These are phyloP conservation scores for Parathielavia appendiculata DNA, from an alignment of 495 filamentous ascomycete genomes.

Conservation along the genomic window DNA sequence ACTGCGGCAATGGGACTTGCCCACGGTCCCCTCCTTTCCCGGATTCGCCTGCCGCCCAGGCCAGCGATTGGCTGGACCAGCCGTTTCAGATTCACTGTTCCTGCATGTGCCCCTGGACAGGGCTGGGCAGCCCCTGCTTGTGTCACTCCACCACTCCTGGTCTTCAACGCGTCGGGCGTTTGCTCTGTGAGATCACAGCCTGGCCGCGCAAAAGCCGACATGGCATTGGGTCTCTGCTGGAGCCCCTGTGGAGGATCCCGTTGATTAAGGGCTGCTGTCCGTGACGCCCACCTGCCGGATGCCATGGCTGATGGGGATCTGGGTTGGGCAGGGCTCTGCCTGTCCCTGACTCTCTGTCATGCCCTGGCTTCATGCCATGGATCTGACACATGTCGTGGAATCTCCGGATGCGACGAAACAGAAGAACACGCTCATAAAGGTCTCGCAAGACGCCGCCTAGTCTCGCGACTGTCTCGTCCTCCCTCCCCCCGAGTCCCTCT, in stretches of 20 bases:
- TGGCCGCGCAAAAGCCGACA: conserved; percentile 3
- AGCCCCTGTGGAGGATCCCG: conserved; percentile 8
- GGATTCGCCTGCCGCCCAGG: conserved; percentile 13
- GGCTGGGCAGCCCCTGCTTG: conserved; percentile 18
- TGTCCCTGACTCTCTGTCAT: background rate
- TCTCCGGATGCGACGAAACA: conserved; percentile 1
- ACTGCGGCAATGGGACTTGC: background rate
- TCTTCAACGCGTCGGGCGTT: conserved; percentile 4
- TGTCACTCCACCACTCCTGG: conserved; percentile 23
- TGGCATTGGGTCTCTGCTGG: conserved; percentile 4
- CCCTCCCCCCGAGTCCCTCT: conserved; percentile 12
- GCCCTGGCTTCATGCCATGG: conserved; percentile 4
- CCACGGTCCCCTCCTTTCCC: conserved; percentile 18
- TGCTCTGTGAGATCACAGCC: background rate
- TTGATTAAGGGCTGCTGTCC: conserved; percentile 15
- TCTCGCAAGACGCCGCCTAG: conserved; percentile 7
- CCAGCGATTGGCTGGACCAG: conserved; percentile 25
- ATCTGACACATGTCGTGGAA: conserved; percentile 6
- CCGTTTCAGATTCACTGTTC: conserved; percentile 32
- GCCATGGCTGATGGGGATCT: background rate
- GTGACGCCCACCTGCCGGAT: conserved; percentile 5
- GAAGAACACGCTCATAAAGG: conserved; percentile 23
- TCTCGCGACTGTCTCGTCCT: conserved; percentile 10
- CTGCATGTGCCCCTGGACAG: conserved; percentile 28
- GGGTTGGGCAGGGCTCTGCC: conserved; percentile 7